A percentile compares a stretch with the other conserved stretches of the same genome.
Evolutionary conservation across 352 stramenopile genomes (phyloP).

Genomic region (Globisporangium paddicum): DNA sequence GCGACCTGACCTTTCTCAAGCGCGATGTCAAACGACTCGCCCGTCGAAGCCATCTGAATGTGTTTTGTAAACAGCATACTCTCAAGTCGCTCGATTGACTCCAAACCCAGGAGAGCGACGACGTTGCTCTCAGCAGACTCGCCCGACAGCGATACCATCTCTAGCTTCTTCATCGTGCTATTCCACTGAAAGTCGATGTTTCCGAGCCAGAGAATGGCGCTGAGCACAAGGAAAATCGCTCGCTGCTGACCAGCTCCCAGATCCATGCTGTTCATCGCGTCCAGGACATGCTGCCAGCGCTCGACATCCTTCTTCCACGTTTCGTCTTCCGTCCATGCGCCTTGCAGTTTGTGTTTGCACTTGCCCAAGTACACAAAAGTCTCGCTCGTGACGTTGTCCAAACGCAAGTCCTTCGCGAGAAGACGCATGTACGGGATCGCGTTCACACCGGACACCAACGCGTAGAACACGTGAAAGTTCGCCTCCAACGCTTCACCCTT

Average conservation of each 20-base stretch:
- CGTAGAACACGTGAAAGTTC: constrained; percentile 80
- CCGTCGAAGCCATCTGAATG: constrained; percentile 38
- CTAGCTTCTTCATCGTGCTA: constrained; percentile 19
- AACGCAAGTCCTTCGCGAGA: constrained; percentile 32
- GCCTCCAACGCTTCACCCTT: constrained; percentile 10
- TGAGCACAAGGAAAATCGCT: constrained; percentile 55
- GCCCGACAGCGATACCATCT: constrained; percentile 19
- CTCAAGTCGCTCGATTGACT: constrained; percentile 22
- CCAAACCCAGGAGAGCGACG: constrained; percentile 30
- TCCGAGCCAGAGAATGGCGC: constrained; percentile 65
- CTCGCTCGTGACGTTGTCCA: constrained; percentile 29
- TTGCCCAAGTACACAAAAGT: constrained; percentile 49
- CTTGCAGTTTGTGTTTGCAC: constrained; percentile 28
- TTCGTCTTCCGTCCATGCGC: constrained; percentile 25
- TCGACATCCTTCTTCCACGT: constrained; percentile 58
- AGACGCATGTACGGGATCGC: constrained; percentile 24
- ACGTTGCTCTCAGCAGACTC: constrained; percentile 19
- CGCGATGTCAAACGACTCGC: constrained; percentile 47
- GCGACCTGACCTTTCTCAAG: constrained; percentile 41
- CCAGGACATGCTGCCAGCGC: constrained; percentile 55
- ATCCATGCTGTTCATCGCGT: constrained; percentile 38
- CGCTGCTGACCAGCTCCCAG: constrained; percentile 35
- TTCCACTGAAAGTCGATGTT: constrained; percentile 50
- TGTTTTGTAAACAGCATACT: constrained; percentile 45
- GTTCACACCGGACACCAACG: constrained; percentile 55